A percentile compares a stretch with the other conserved stretches of the same genome.
These are phyloP conservation scores for Boletus vermiculosoides DNA, from an alignment of 768 basidiomycete species.

Conservation along the genomic window DNA sequence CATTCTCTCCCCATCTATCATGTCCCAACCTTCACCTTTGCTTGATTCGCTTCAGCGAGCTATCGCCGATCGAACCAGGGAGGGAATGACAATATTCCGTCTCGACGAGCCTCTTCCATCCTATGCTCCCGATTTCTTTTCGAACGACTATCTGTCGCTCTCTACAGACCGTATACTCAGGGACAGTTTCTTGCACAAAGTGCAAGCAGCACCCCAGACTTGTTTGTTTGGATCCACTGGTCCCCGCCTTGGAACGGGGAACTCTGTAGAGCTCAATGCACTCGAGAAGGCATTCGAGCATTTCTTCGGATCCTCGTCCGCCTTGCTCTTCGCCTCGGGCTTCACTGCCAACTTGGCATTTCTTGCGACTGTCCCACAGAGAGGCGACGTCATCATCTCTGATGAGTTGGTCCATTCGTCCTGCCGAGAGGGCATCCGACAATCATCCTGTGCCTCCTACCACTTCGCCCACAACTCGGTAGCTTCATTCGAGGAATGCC, in stretches of 20 bases:
- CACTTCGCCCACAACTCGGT: constrained; percentile 49
- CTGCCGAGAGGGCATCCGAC: constrained; percentile 50
- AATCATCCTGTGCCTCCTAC: constrained; percentile 30
- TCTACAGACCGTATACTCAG: constrained; percentile 33
- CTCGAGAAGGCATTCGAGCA: constrained; percentile 11
- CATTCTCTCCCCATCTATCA: not conserved
- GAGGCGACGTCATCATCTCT: constrained; percentile 47
- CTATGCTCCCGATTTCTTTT: constrained; percentile 37
- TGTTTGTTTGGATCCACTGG: constrained; percentile 48
- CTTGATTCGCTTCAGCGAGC: constrained; percentile 17
- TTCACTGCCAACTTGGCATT: constrained; percentile 54
- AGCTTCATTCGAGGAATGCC: constrained; percentile 27
- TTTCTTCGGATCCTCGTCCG: constrained; percentile 35
- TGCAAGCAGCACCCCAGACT: constrained; percentile 15
- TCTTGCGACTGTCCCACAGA: constrained; percentile 44
- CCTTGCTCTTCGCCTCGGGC: constrained; percentile 52
- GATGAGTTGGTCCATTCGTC: constrained; percentile 56
- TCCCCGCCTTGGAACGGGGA: constrained; percentile 47
- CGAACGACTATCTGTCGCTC: constrained; percentile 53
- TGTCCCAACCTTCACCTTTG: constrained; percentile 14
- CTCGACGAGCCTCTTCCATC: constrained; percentile 22
- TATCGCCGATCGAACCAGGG: constrained; percentile 2
- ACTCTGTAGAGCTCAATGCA: constrained; percentile 21
- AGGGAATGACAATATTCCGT: constrained; percentile 10
- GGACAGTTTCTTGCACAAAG: constrained; percentile 33